These are phyloP conservation scores for Pelargonium australe DNA, from an alignment of 441 rosid species.

Conservation along the genomic window DNA sequence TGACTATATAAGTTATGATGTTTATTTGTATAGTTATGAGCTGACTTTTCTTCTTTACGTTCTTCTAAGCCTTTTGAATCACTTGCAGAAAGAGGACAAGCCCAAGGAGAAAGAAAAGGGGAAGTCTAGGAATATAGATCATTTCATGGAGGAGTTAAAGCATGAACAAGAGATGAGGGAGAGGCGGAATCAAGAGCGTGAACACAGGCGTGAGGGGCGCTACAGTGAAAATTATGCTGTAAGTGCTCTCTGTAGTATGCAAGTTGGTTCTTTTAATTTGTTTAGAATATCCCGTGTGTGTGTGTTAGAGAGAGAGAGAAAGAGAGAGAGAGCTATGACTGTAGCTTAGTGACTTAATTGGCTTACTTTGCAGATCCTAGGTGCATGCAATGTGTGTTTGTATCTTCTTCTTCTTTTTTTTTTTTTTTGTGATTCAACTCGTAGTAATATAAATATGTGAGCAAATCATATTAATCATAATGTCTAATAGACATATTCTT, in stretches of 20 bases:
- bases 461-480: not conserved
- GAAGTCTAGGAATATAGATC: slow-evolving; percentile 83
- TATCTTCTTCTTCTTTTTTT: too few species aligned
- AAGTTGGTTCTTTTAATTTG: not conserved
- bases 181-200: slow-evolving; percentile 93
- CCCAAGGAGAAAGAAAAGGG: slow-evolving; percentile 81
- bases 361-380: too few species aligned
- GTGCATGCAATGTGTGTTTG: too few species aligned
- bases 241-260: slow-evolving; percentile 22
- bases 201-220: slow-evolving; percentile 71
- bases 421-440: too few species aligned
- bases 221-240: slow-evolving; percentile 61
- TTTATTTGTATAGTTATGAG: slow-evolving; percentile 5
- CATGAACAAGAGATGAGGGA: slow-evolving; percentile 97
- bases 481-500: not conserved
- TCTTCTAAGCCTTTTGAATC: slow-evolving; percentile 18
- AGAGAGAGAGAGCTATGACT: not conserved
- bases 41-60: slow-evolving; percentile 9
- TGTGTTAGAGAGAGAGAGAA: not conserved
- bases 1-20: slow-evolving; percentile 8
- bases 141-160: slow-evolving; percentile 96
- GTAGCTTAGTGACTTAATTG: too few species aligned
- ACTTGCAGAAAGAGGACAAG: slow-evolving; percentile 66
- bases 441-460: too few species aligned
- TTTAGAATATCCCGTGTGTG: not conserved